phyloP scores from a whole-genome alignment of 2,329 filamentous ascomycete species.

The Neonectria ditissima region DNA sequence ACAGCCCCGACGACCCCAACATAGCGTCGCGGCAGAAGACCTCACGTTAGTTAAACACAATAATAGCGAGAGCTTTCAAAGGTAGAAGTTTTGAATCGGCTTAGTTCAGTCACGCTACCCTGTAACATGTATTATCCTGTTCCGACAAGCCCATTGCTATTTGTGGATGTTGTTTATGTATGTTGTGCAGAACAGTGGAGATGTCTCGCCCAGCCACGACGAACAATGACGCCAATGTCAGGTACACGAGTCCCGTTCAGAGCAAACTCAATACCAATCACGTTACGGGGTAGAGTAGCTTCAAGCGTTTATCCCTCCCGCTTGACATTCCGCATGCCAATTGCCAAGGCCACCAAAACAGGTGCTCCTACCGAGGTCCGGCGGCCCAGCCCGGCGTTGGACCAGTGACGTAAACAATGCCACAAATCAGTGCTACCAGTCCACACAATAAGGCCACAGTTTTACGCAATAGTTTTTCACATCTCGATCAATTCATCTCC shows the following conservation, averaged over 20 bases:
- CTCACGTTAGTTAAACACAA: neutral
- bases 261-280: neutral
- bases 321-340: neutral
- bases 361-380: neutral
- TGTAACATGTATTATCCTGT: neutral
- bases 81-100: neutral
- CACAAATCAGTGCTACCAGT: neutral
- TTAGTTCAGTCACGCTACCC: neutral
- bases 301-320: too few species aligned
- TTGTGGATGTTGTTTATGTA: neutral
- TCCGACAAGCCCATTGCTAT: neutral
- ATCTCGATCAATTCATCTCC: neutral
- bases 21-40: conserved; percentile 7
- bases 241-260: neutral
- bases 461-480: neutral
- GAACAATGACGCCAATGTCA: neutral
- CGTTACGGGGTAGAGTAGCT: too few species aligned
- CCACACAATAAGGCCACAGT: neutral
- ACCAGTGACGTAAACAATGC: neutral
- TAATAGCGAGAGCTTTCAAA: neutral
- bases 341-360: neutral
- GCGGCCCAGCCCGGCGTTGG: neutral
- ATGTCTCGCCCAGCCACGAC: neutral
- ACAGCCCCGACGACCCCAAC: neutral
- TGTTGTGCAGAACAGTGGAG: neutral